Evolutionary conservation across 2,329 filamentous ascomycete genomes (phyloP), one percentile per base, ranked within the genome.

Genomic region (Phaeophleospora eucalypticola): DNA sequence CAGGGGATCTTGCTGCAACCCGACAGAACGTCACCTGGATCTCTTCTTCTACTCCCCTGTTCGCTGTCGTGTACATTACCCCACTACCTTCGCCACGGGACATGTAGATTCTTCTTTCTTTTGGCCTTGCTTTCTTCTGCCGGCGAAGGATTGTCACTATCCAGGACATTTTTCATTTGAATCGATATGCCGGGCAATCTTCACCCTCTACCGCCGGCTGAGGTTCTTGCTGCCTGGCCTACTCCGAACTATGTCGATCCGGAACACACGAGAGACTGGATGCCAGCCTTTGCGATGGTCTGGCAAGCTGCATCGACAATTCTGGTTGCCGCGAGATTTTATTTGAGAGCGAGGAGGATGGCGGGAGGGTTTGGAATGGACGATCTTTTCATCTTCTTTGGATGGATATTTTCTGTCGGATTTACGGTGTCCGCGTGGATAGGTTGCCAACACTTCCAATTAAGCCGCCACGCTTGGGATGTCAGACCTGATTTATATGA

Each of bases 381-480:
- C 33, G 58, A 60, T 41, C 34, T 51, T n/a, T 45, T 60, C 18
- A 53, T 58, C 33, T 54, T 58, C 41, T 36, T 58, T 16, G 58
- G 51, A n/a, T 60, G 53, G 49, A 19, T 58, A 18, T 51, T 51
- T 33, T 57, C 56, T 2, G 42, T 58, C 2, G 52, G 54, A 3
- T 42, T 60, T 34, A 60, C 54, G 10, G 43, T 36, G 6, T 36
- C 41, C 10, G 51, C 54, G 4, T 58, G 52, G 48, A 37, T 53
- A n/a, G 40, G 36, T 19, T 38, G 46, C 19, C 43, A 39, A 20
- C 33, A 47, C n/a, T 52, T 48, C 8, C 49, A 52, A 10, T 38
- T 58, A 3, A 55, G 58, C 27, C 42, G 58, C 20, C 58, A 60
- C 42, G 51, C 48, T n/a, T 60, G 58, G 58, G 58, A 60, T 40